phyloP scores from a whole-genome alignment of 441 rosid species.

The Biscutella laevigata region DNA sequence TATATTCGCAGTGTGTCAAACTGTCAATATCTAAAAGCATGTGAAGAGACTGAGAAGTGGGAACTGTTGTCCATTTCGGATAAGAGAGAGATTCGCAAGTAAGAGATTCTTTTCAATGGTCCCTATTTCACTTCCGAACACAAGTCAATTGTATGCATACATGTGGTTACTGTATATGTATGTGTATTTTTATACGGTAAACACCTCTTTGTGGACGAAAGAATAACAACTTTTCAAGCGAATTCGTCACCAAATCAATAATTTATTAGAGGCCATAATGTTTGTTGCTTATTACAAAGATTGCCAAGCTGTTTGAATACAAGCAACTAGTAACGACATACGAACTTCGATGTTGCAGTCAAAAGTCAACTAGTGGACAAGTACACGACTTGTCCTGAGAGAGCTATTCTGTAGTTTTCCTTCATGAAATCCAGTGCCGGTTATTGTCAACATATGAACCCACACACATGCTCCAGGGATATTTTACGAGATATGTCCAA shows the following conservation, averaged over 20 bases:
- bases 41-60: not conserved
- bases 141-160: constrained; percentile 12
- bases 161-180: not conserved
- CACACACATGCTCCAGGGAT: constrained; percentile 1
- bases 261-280: not conserved
- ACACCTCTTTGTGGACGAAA: too few species aligned
- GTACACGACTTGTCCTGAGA: constrained; percentile 1
- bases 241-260: not conserved
- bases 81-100: constrained; percentile 17
- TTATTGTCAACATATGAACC: not conserved
- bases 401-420: constrained; percentile 1
- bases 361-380: not conserved
- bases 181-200: too few species aligned
- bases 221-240: not conserved
- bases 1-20: not conserved
- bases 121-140: constrained; percentile 12
- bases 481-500: not conserved
- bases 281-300: constrained; percentile 6
- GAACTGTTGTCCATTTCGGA: constrained; percentile 16
- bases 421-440: not conserved
- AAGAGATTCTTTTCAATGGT: constrained; percentile 17
- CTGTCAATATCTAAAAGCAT: constrained; percentile 10
- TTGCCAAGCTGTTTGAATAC: not conserved
- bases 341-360: not conserved
- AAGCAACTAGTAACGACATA: not conserved